Percentiles rank a stretch among this genome's conserved stretches.
phyloP scores from a whole-genome alignment of 2,329 filamentous ascomycete species.

The Diaporthe citrichinensis region DNA sequence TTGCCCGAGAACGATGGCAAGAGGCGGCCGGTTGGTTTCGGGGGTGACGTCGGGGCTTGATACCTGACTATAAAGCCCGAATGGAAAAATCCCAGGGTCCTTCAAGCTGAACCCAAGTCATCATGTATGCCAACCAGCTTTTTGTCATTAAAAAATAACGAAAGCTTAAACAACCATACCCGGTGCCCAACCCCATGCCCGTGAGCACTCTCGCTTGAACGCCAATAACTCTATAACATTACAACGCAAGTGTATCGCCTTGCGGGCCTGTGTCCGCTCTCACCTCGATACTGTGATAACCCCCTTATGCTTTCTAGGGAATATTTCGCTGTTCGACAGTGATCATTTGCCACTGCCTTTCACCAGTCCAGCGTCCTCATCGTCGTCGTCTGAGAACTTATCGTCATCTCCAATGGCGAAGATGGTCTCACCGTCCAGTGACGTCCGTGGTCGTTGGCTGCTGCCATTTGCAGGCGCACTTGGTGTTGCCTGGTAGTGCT shows the following conservation, averaged over 20 bases:
- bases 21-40: slow-evolving; percentile 90
- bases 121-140: slow-evolving; percentile 4
- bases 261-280: not conserved
- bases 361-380: slow-evolving; percentile 58
- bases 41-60: slow-evolving; percentile 71
- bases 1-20: slow-evolving; percentile 83
- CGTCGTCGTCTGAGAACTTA: slow-evolving; percentile 82
- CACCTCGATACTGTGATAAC: not conserved
- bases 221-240: slow-evolving; percentile 36
- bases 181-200: slow-evolving; percentile 21
- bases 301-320: not conserved
- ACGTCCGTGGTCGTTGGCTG: slow-evolving; percentile 60
- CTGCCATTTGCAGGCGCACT: slow-evolving; percentile 37
- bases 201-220: slow-evolving; percentile 35
- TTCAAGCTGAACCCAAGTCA: not conserved
- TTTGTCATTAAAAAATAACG: not conserved
- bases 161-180: slow-evolving; percentile 27
- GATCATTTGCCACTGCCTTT: slow-evolving; percentile 57
- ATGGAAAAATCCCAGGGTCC: not conserved
- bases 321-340: not conserved
- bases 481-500: slow-evolving; percentile 34
- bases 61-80: not conserved
- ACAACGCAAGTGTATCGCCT: slow-evolving; percentile 30
- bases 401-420: slow-evolving; percentile 94
- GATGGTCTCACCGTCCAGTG: slow-evolving; percentile 89